Evolutionary conservation across 2,329 filamentous ascomycete species (phyloP).

Genomic region (Xylaria sp.): DNA sequence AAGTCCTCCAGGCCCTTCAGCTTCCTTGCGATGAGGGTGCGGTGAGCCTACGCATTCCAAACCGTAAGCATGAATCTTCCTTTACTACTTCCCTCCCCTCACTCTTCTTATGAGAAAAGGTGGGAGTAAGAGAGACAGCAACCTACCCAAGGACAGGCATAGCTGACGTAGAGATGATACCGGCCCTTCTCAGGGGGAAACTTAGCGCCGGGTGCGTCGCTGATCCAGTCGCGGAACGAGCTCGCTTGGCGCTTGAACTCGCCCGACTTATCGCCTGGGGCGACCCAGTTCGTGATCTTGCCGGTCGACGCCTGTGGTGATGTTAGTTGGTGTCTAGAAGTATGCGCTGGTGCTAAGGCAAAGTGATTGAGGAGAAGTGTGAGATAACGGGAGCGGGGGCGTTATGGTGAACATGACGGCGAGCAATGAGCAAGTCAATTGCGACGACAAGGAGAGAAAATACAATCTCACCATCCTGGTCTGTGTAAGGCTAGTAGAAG

Average conservation of each 20-base stretch:
- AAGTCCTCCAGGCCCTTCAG: slow-evolving; percentile 92
- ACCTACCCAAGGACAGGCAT: slow-evolving; percentile 85
- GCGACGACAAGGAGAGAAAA: neutral
- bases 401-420: neutral
- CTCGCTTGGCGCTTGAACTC: slow-evolving; percentile 92
- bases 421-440: too few species aligned
- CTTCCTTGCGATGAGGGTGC: slow-evolving; percentile 84
- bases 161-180: slow-evolving; percentile 94
- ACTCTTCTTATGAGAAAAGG: neutral
- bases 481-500: neutral
- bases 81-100: neutral
- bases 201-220: slow-evolving; percentile 69
- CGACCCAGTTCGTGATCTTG: slow-evolving; percentile 84
- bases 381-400: neutral
- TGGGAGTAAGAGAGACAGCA: neutral
- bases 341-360: neutral
- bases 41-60: slow-evolving; percentile 63
- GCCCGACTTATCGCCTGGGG: slow-evolving; percentile 75
- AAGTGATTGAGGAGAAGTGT: neutral
- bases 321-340: neutral
- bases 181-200: slow-evolving; percentile 86
- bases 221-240: slow-evolving; percentile 82
- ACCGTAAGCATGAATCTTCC: neutral
- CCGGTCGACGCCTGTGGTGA: slow-evolving; percentile 24
- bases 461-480: neutral